These are phyloP conservation scores for Botrytis hyacinthi DNA, from an alignment of 2,329 filamentous ascomycete genomes.

Conservation along the genomic window DNA sequence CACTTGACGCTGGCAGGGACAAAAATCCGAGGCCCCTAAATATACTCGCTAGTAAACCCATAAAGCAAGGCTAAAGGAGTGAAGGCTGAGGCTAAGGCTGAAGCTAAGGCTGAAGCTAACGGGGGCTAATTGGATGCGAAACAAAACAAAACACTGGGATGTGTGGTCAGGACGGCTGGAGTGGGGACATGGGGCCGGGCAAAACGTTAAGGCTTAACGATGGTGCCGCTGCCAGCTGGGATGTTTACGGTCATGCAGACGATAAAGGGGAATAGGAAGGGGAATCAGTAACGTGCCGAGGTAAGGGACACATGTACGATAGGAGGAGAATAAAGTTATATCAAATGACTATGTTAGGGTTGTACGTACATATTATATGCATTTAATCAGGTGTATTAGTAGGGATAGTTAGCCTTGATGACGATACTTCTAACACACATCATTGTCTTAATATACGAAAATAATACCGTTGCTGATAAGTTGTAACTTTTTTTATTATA, in stretches of 20 bases:
- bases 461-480: background rate
- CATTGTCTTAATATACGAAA: background rate
- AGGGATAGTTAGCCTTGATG: background rate
- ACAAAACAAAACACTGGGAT: constrained; percentile 3
- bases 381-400: background rate
- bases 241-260: background rate
- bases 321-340: background rate
- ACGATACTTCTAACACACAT: background rate
- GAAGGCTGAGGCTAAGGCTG: constrained; percentile 3
- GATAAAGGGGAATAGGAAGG: background rate
- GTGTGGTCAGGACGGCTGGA: background rate
- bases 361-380: background rate
- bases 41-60: background rate
- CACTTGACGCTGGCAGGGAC: background rate
- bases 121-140: background rate
- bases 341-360: background rate
- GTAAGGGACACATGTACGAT: background rate
- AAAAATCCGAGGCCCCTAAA: constrained; percentile 1
- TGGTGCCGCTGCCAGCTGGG: background rate
- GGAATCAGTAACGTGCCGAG: background rate
- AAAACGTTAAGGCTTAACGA: constrained; percentile 13
- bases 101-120: constrained; percentile 5
- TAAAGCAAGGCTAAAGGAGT: background rate
- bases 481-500: background rate
- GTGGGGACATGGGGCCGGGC: background rate